Conservation (phyloP, 306 rosid species). For the Oemleria cerasiformis region DNA sequence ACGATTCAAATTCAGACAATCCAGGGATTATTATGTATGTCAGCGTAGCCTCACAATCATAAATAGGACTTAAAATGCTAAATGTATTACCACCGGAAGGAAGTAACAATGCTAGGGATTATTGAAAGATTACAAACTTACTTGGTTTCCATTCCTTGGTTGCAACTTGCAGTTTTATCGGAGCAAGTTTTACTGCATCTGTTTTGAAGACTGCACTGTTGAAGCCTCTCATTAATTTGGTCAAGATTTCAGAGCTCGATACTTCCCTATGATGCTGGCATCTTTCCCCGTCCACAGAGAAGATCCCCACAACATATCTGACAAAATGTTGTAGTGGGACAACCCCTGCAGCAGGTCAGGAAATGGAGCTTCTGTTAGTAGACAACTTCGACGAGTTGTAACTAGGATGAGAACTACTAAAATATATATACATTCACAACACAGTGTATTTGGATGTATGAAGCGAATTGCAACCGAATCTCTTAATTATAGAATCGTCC, state of each 20-base stretch:
- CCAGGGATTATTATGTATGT: background rate
- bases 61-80: no score
- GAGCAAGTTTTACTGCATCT: constrained; percentile 23
- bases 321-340: constrained; percentile 23
- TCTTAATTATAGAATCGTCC: no score
- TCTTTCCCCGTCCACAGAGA: constrained; percentile 33
- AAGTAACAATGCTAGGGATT: no score
- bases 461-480: no score
- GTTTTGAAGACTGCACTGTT: constrained; percentile 28
- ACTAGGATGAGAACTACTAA: no score
- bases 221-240: constrained; percentile 28
- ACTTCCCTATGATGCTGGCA: constrained; percentile 36
- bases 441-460: no score
- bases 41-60: background rate
- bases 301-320: constrained; percentile 26
- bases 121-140: constrained; percentile 7
- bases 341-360: constrained; percentile 10
- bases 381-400: no score
- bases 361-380: background rate
- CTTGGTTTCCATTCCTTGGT: constrained; percentile 26
- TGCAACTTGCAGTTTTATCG: constrained; percentile 17
- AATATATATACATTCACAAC: no score
- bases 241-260: constrained; percentile 35
- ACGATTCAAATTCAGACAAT: background rate
- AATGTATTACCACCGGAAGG: no score